Evolutionary conservation across 2,329 filamentous ascomycete species (phyloP).

Genomic region (Bipolaris sorokiniana): DNA sequence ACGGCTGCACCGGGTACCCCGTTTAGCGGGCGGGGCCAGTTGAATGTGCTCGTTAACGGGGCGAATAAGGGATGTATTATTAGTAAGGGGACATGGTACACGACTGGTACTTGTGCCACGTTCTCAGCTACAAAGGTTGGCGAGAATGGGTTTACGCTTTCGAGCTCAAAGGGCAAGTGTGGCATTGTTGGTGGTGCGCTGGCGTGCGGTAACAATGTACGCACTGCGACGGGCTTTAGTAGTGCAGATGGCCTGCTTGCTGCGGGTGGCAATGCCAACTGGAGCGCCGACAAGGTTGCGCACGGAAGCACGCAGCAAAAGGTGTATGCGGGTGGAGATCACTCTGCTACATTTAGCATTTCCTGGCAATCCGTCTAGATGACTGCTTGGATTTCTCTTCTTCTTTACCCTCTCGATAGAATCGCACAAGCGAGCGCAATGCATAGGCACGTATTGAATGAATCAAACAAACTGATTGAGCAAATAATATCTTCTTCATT

Average conservation of each 20-base stretch:
- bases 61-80: constrained; percentile 70
- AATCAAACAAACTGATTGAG: neutral
- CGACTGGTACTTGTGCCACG: constrained; percentile 69
- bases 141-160: constrained; percentile 41
- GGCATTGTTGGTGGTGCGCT: constrained; percentile 61
- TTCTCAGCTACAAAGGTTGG: constrained; percentile 60
- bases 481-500: neutral
- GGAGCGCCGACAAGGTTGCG: constrained; percentile 54
- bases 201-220: constrained; percentile 60
- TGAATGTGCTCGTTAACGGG: constrained; percentile 62
- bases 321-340: constrained; percentile 50
- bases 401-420: neutral
- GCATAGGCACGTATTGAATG: neutral
- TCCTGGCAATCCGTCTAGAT: constrained; percentile 43
- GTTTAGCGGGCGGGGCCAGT: constrained; percentile 65
- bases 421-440: neutral
- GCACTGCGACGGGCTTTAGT: constrained; percentile 52
- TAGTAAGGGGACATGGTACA: constrained; percentile 70
- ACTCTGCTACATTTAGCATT: constrained; percentile 44
- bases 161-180: constrained; percentile 54
- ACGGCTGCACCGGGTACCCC: constrained; percentile 50
- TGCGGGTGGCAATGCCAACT: constrained; percentile 48
- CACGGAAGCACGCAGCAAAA: constrained; percentile 52
- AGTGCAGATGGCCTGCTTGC: constrained; percentile 45
- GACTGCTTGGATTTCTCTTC: neutral